Evolutionary conservation across 257 asterid species (phyloP).

Genomic region (Przewalskia tangutica): DNA sequence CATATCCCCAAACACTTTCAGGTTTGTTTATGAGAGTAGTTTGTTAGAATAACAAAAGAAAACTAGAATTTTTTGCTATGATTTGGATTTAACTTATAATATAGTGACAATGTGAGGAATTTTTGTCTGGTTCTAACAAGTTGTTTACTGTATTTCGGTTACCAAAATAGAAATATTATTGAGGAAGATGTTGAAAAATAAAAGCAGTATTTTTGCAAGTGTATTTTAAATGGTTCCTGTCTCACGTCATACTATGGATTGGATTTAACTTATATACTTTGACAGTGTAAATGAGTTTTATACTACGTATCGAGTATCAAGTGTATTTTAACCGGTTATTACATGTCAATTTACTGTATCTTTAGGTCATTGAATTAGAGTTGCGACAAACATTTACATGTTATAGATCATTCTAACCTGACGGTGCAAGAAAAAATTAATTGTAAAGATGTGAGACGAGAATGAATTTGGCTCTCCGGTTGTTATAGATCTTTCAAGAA

Average conservation of each 20-base stretch:
- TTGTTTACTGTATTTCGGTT: neutral
- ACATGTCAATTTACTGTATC: too few species aligned
- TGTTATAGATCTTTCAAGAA: too few species aligned
- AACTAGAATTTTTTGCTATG: neutral
- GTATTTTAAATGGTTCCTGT: too few species aligned
- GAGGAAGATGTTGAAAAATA: neutral
- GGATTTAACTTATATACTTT: neutral
- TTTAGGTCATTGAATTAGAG: too few species aligned
- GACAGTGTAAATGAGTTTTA: neutral
- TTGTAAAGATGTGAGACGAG: too few species aligned
- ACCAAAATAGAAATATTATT: neutral
- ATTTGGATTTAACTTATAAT: neutral
- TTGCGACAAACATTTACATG: too few species aligned
- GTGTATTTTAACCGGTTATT: too few species aligned
- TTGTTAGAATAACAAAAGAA: neutral
- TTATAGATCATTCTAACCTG: too few species aligned
- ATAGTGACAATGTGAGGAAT: too few species aligned
- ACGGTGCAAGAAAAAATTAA: too few species aligned
- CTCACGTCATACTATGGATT: neutral
- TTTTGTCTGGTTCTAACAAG: neutral
- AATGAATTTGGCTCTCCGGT: too few species aligned
- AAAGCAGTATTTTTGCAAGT: too few species aligned
- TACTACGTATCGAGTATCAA: neutral
- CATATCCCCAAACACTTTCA: neutral
- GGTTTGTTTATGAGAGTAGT: neutral